Base-by-base conservation (phyloP, 371 early-diverging fungal genomes). In the Rhizopus sp. region DNA sequence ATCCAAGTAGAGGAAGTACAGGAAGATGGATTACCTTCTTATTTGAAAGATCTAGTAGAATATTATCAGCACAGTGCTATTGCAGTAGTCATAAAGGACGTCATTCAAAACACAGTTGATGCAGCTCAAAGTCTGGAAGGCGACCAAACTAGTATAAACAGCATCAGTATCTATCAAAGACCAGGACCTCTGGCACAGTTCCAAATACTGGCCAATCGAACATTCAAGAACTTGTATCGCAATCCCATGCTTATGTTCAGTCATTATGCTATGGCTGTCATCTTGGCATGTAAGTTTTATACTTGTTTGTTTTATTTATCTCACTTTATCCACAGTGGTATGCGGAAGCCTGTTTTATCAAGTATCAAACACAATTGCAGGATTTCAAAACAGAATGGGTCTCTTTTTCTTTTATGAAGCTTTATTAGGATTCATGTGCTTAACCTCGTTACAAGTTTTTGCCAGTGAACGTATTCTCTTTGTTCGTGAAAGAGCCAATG, bases 301-400 rank as follows among this genome's bases (percentile, higher is more conserved):
- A 23, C 23, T 46, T 50, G 54, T 49, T 64, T 58, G 16, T 16
- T 29, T 23, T 46, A 32, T 29, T 34, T 29, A 34, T 7, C 23
- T 52, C 17, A 42, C 16, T 16, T 3, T 15, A 5, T 45, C 30
- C 10, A 42, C 62, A 72, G 73, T 87, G 8, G 75, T 93, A 37
- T 89, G 90, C 55, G 96, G 96, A n/a, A 75, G 87, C 0, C 64
- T 94, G 34, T 95, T 88, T 54, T 95, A 87, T 68, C 84, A 88
- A 41, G 86, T 93, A 5, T 85, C 88, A 15, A 85, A 85, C 58
- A 86, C 90, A 17, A 81, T 96, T 47, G 84, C 89, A 1, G 93
- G 94, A 12, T 90, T 92, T 73, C 93, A 94, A 69, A 94, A 94
- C 63, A 82, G 94, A 30, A 84, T 91, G 83, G 94, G 94, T 9